Evolutionary conservation across 371 early-diverging fungal genomes (phyloP).

Genomic region (Polyrhizophydium stewartii): DNA sequence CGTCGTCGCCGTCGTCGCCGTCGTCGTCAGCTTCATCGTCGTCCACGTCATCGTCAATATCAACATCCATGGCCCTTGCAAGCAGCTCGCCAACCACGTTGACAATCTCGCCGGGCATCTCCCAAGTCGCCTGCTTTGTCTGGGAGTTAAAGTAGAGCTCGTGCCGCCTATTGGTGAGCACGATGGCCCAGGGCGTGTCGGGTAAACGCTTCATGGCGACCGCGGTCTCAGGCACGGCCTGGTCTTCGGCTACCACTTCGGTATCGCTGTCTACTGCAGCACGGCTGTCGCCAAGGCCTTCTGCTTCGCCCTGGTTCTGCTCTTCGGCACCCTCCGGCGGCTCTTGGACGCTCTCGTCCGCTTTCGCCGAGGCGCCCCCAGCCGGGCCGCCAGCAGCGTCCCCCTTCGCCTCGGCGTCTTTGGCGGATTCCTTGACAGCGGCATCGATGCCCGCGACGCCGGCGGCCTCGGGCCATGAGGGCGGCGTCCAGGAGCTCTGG

Average conservation of each 20-base stretch:
- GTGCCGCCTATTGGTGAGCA: slow-evolving; percentile 63
- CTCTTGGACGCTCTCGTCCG: too few relatives aligned
- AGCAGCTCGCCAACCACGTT: slow-evolving; percentile 37
- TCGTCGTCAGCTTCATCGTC: slow-evolving; percentile 35
- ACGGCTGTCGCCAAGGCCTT: too few relatives aligned
- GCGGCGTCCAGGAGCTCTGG: slow-evolving; percentile 70
- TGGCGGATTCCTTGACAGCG: too few relatives aligned
- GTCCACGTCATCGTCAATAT: slow-evolving; percentile 17
- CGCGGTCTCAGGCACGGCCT: slow-evolving; percentile 2
- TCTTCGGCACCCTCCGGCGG: too few relatives aligned
- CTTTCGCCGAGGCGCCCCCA: too few relatives aligned
- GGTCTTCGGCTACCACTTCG: too few relatives aligned
- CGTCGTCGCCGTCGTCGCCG: neutral
- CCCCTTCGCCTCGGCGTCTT: too few relatives aligned
- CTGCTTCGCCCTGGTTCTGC: too few relatives aligned
- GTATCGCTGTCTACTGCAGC: too few relatives aligned
- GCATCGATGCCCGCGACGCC: too few relatives aligned
- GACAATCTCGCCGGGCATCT: slow-evolving; percentile 47
- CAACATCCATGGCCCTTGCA: slow-evolving; percentile 28
- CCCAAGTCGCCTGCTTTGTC: slow-evolving; percentile 68
- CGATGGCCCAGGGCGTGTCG: slow-evolving; percentile 70
- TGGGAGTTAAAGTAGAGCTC: slow-evolving; percentile 73
- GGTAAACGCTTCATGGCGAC: slow-evolving; percentile 46
- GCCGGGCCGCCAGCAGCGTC: too few relatives aligned
- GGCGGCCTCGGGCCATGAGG: too few relatives aligned